phyloP scores from a whole-genome alignment of 306 rosid genomes.

The Acacia crassicarpa region DNA sequence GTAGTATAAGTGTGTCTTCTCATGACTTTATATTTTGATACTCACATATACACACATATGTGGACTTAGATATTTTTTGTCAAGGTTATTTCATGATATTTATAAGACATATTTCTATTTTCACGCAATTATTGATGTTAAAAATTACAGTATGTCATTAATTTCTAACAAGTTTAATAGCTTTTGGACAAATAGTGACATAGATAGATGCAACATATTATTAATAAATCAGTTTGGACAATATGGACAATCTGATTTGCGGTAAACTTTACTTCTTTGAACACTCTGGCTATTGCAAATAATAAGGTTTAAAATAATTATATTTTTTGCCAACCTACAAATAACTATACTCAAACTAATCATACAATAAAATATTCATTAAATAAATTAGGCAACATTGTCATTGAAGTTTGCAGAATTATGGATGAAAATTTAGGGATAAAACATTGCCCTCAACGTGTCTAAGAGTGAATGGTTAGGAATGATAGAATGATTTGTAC shows the following conservation, averaged over 20 bases:
- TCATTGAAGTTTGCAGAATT: background rate
- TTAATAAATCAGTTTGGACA: background rate
- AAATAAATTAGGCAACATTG: background rate
- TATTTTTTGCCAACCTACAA: too few species aligned
- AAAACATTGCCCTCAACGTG: background rate
- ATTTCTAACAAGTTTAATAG: too few species aligned
- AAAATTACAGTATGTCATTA: too few species aligned
- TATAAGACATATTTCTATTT: too few species aligned
- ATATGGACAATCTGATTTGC: background rate
- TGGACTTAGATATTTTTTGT: too few species aligned
- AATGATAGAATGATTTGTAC: background rate
- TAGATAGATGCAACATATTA: too few species aligned
- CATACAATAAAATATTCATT: background rate
- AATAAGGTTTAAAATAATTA: background rate
- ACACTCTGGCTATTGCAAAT: background rate
- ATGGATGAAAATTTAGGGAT: background rate
- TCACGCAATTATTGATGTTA: too few species aligned
- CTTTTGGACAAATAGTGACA: too few species aligned
- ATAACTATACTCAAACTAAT: background rate
- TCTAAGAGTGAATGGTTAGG: background rate
- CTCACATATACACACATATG: too few species aligned
- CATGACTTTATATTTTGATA: too few species aligned
- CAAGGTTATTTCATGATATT: too few species aligned
- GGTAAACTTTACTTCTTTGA: background rate
- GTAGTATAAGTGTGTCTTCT: too few species aligned